These are phyloP conservation scores for Aureobasidium subglaciale DNA, from an alignment of 2,329 filamentous ascomycete genomes.

Conservation along the genomic window DNA sequence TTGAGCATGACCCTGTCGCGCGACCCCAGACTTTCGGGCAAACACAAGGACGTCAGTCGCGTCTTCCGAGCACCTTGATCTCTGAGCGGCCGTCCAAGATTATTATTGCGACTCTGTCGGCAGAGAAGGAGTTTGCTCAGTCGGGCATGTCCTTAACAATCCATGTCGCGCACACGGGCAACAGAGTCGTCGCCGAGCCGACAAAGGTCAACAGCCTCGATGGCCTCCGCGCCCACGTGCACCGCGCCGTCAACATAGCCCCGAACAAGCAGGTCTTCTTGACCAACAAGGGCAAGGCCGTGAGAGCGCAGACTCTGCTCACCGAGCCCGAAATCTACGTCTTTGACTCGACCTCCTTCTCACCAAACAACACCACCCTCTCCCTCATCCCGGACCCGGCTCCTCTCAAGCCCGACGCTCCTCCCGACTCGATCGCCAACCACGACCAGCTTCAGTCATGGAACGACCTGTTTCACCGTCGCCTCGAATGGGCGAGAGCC, in stretches of 20 bases:
- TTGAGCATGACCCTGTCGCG: too few species aligned
- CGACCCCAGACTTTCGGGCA: conserved; percentile 4
- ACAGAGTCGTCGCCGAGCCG: conserved; percentile 72
- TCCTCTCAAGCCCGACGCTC: conserved; percentile 51
- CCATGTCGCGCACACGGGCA: conserved; percentile 87
- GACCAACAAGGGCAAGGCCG: conserved; percentile 74
- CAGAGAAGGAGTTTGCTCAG: neutral
- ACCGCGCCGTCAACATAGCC: conserved; percentile 65
- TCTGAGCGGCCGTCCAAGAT: neutral
- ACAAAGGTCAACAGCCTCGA: conserved; percentile 72
- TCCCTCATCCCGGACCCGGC: conserved; percentile 48
- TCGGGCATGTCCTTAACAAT: conserved; percentile 74
- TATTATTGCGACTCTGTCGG: neutral
- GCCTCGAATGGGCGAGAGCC: conserved; percentile 69
- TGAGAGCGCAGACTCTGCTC: conserved; percentile 72
- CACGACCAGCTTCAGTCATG: conserved; percentile 78
- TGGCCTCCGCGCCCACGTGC: conserved; percentile 75
- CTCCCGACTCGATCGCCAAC: conserved; percentile 75
- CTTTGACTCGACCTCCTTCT: conserved; percentile 64
- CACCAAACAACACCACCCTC: conserved; percentile 36
- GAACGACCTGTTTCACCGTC: conserved; percentile 76
- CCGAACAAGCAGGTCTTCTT: conserved; percentile 76
- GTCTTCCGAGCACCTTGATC: neutral
- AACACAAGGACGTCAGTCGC: conserved; percentile 1
- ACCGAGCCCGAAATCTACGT: conserved; percentile 86